Evolutionary conservation across 2,329 filamentous ascomycete species (phyloP).

Genomic region (Colletotrichum musae): DNA sequence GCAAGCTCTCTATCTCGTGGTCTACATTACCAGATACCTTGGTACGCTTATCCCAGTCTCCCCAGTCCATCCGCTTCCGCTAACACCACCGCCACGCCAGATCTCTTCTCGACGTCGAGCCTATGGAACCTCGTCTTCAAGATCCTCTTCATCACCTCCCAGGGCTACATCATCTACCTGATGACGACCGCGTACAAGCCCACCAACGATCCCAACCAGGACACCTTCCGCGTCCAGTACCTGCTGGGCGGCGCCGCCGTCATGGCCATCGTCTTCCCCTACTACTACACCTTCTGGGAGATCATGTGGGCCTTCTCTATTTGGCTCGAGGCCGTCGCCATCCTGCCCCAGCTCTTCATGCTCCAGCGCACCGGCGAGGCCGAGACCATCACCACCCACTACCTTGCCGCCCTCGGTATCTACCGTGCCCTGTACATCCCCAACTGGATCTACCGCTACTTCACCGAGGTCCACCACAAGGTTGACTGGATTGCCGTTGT

Average conservation of each 20-base stretch:
- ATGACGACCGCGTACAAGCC: conserved; percentile 99
- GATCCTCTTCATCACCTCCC: conserved; percentile 90
- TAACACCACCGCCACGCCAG: conserved; percentile 57
- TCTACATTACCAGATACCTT: conserved; percentile 94
- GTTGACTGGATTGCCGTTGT: conserved; percentile 89
- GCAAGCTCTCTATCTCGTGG: conserved; percentile 92
- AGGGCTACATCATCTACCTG: conserved; percentile 95
- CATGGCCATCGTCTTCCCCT: conserved; percentile 86
- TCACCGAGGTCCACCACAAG: conserved; percentile 79
- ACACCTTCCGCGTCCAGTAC: conserved; percentile 98
- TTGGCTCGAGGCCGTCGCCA: conserved; percentile 97
- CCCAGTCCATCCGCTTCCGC: not conserved
- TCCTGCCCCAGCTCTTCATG: conserved; percentile 98
- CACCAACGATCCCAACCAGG: conserved; percentile 95
- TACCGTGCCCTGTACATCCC: conserved; percentile 98
- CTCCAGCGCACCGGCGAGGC: conserved; percentile 97
- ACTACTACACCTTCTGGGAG: conserved; percentile 86
- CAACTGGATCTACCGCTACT: conserved; percentile 97
- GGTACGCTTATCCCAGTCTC: conserved; percentile 63
- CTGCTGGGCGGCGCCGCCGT: conserved; percentile 85
- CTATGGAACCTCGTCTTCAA: conserved; percentile 97
- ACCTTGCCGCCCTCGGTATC: conserved; percentile 91
- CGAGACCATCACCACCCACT: conserved; percentile 99
- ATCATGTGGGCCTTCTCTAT: conserved; percentile 98
- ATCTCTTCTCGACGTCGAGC: conserved; percentile 88